These are phyloP conservation scores for Cutaneotrichosporon arboriforme DNA, from an alignment of 1,284 basidiomycete species.

Conservation along the genomic window DNA sequence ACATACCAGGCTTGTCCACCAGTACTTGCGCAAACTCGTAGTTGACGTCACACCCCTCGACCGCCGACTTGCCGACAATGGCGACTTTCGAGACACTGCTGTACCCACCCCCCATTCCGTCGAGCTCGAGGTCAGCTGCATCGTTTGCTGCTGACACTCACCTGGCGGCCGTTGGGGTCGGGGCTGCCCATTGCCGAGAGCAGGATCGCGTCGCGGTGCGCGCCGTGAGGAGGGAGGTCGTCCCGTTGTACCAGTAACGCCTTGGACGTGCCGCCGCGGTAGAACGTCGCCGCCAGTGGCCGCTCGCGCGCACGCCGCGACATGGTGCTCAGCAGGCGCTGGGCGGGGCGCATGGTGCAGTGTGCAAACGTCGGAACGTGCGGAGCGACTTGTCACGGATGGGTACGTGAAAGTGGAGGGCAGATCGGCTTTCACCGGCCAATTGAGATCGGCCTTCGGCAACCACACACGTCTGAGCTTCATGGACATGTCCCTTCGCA, in stretches of 20 bases:
- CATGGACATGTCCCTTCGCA: too few species aligned
- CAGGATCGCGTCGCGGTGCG: slow-evolving; percentile 60
- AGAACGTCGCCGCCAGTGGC: slow-evolving; percentile 12
- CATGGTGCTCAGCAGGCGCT: background rate
- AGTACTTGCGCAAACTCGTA: slow-evolving; percentile 29
- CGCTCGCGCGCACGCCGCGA: background rate
- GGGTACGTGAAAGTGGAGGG: too few species aligned
- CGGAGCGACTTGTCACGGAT: too few species aligned
- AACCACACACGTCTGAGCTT: too few species aligned
- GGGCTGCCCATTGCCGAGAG: slow-evolving; percentile 77
- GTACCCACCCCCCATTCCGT: slow-evolving; percentile 67
- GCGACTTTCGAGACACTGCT: slow-evolving; percentile 75
- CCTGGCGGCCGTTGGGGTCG: slow-evolving; percentile 57
- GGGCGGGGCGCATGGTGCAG: too few species aligned
- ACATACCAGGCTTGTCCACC: slow-evolving; percentile 14
- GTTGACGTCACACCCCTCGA: slow-evolving; percentile 25
- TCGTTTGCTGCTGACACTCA: background rate
- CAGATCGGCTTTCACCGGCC: too few species aligned
- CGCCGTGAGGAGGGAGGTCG: slow-evolving; percentile 53
- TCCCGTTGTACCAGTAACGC: slow-evolving; percentile 61
- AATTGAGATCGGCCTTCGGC: too few species aligned
- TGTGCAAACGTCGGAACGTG: too few species aligned
- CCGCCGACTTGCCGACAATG: slow-evolving; percentile 54
- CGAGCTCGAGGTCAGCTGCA: slow-evolving; percentile 54
- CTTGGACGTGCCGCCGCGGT: slow-evolving; percentile 70